Percentiles rank a stretch among this genome's conserved stretches.
These are phyloP conservation scores for Lathyrus tuberosus DNA, from an alignment of 306 rosid species.

Conservation along the genomic window DNA sequence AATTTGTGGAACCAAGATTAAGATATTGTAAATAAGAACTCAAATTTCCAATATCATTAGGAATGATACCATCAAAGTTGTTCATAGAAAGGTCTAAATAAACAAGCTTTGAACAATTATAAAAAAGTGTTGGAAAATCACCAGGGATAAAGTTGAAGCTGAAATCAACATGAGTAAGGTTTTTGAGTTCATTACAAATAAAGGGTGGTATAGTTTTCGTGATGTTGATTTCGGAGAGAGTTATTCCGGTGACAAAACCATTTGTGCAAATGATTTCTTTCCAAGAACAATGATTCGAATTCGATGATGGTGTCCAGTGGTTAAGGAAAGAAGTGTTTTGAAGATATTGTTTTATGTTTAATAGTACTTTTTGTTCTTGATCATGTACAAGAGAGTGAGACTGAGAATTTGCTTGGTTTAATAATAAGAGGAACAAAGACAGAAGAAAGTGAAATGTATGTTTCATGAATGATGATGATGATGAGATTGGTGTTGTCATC, in stretches of 20 bases:
- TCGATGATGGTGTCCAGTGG: conserved; percentile 47
- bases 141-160: conserved; percentile 43
- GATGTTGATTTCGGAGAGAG: conserved; percentile 29
- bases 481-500: conserved; percentile 10
- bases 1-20: conserved; percentile 41
- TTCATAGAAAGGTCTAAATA: conserved; percentile 32
- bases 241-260: conserved; percentile 34
- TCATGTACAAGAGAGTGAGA: conserved; percentile 26
- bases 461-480: conserved; percentile 22
- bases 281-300: conserved; percentile 63
- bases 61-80: conserved; percentile 45
- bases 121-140: conserved; percentile 40
- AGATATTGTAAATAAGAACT: conserved; percentile 34
- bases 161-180: conserved; percentile 39
- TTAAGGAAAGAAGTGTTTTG: conserved; percentile 26
- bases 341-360: conserved; percentile 38
- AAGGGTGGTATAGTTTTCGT: conserved; percentile 32
- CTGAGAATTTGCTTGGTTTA: conserved; percentile 29
- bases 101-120: conserved; percentile 40
- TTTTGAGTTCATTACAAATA: conserved; percentile 33
- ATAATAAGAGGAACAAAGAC: conserved; percentile 22
- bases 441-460: not conserved
- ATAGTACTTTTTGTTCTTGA: conserved; percentile 30
- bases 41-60: conserved; percentile 34
- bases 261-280: conserved; percentile 41